Conservation (phyloP, 2,329 filamentous ascomycete genomes). For the Coniella vitis region DNA sequence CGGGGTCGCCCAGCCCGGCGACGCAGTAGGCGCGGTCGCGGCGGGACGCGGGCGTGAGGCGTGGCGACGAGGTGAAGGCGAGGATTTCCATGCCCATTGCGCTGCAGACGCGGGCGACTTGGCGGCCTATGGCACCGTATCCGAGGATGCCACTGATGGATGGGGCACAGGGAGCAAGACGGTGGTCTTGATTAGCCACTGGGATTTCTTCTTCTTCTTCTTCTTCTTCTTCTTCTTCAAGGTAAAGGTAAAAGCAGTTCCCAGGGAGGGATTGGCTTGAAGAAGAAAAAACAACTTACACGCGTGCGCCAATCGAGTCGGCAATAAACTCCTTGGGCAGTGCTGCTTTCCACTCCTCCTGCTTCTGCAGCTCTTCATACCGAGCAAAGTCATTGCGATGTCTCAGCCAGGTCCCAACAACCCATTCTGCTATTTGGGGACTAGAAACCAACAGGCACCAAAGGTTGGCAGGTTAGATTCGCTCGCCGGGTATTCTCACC, state of each 20-base stretch:
- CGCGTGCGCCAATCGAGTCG: conserved; percentile 9
- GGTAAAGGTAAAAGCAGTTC: not conserved
- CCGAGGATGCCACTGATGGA: conserved; percentile 29
- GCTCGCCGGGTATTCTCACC: too few species aligned
- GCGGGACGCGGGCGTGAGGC: conserved; percentile 50
- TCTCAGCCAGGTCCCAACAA: conserved; percentile 29
- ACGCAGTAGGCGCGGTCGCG: conserved; percentile 54
- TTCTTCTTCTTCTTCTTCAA: too few species aligned
- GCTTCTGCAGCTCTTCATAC: conserved; percentile 25
- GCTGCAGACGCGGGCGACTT: conserved; percentile 39
- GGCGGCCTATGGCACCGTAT: conserved; percentile 37
- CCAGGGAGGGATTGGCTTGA: not conserved
- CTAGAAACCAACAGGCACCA: too few species aligned
- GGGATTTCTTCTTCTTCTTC: too few species aligned
- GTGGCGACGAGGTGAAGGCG: conserved; percentile 57
- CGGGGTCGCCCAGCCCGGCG: conserved; percentile 48
- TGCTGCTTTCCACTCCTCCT: conserved; percentile 22
- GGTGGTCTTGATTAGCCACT: too few species aligned
- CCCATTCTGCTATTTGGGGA: conserved; percentile 35
- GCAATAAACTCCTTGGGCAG: not conserved
- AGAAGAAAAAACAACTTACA: conserved; percentile 4
- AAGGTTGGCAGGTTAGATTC: too few species aligned
- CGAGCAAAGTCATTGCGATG: conserved; percentile 26
- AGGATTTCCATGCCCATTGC: conserved; percentile 60
- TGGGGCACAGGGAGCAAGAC: too few species aligned